A percentile compares a stretch with the other conserved stretches of the same genome.
These are phyloP conservation scores for Mentha longifolia DNA, from an alignment of 257 asterid genomes.

Conservation along the genomic window DNA sequence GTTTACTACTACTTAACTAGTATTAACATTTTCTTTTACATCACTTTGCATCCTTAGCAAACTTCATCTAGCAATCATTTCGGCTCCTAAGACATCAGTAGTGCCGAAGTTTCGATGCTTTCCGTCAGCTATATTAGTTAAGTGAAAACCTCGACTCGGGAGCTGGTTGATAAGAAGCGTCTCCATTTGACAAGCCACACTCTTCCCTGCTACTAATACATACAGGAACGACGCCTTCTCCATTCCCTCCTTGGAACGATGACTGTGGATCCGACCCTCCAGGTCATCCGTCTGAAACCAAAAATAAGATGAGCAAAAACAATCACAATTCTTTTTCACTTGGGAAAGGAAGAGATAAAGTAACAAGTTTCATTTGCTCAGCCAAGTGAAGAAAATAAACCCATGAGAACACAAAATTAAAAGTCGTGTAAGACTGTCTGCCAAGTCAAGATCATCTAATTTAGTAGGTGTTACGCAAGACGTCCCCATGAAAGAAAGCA, in stretches of 20 bases:
- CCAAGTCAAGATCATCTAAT: neutral
- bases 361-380: neutral
- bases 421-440: neutral
- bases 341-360: neutral
- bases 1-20: neutral
- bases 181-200: constrained; percentile 89
- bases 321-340: neutral
- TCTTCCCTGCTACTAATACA: constrained; percentile 81
- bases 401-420: no score
- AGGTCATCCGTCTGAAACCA: constrained; percentile 81
- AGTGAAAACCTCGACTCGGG: constrained; percentile 64
- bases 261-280: constrained; percentile 78
- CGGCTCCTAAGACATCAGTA: constrained; percentile 47
- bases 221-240: constrained; percentile 69
- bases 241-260: constrained; percentile 79
- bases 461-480: neutral
- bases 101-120: constrained; percentile 89
- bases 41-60: neutral
- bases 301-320: neutral
- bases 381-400: no score
- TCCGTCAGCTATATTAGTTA: constrained; percentile 81
- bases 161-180: constrained; percentile 94
- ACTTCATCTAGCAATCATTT: constrained; percentile 45
- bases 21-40: constrained; percentile 21
- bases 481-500: neutral